phyloP scores from a whole-genome alignment of 106 monocot species.

The Platanthera guangdongensis region DNA sequence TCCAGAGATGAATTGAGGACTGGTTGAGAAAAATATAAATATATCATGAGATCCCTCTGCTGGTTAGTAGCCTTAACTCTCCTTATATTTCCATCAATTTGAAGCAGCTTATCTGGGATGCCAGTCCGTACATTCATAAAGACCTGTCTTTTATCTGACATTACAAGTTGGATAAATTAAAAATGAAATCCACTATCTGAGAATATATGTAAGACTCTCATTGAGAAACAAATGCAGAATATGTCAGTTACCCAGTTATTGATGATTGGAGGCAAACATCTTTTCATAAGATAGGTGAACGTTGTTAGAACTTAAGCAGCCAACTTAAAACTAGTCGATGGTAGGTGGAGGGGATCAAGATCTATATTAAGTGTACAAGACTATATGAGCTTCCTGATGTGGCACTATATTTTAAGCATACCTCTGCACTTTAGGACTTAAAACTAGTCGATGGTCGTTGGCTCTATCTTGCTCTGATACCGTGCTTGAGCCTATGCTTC shows the following conservation, averaged over 20 bases:
- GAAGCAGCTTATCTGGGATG: slow-evolving; percentile 48
- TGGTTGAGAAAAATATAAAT: slow-evolving; percentile 74
- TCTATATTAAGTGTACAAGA: no score
- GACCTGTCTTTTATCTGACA: slow-evolving; percentile 75
- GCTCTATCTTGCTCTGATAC: no score
- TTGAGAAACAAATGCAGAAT: slow-evolving; percentile 2
- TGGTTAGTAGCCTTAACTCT: slow-evolving; percentile 73
- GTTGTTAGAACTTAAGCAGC: no score
- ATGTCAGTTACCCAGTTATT: neutral
- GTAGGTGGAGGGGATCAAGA: no score
- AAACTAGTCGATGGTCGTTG: no score
- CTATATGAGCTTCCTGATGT: no score
- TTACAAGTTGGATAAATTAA: slow-evolving; percentile 1
- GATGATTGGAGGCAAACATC: neutral
- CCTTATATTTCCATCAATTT: slow-evolving; percentile 54
- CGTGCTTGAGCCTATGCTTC: no score
- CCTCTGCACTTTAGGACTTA: no score
- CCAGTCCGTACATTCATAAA: slow-evolving; percentile 44
- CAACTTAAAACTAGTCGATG: no score
- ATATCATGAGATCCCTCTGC: slow-evolving; percentile 42
- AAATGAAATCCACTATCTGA: neutral
- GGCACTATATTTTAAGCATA: no score
- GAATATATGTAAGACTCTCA: neutral
- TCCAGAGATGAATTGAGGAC: slow-evolving; percentile 78
- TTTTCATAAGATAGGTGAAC: no score